Conservation (phyloP, 768 basidiomycete genomes). For the Pulveroboletus sp. region DNA sequence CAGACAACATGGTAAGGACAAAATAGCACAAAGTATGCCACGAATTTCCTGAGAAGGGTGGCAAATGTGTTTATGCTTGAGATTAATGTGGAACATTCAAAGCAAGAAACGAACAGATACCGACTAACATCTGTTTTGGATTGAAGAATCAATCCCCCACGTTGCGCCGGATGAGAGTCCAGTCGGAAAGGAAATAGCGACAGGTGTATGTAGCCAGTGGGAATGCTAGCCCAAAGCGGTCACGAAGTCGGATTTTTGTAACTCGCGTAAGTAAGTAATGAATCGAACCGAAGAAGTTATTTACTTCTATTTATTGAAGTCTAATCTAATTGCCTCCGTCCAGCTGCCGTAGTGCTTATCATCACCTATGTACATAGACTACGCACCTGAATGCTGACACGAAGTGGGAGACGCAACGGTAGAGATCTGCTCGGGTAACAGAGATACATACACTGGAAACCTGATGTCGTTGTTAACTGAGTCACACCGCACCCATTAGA, state of each 20-base stretch:
- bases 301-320: slow-evolving; percentile 29
- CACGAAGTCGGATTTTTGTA: no score
- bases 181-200: neutral
- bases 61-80: slow-evolving; percentile 3
- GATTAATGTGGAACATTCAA: slow-evolving; percentile 4
- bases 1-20: slow-evolving; percentile 29
- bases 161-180: neutral
- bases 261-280: no score
- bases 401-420: no score
- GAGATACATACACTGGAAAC: neutral
- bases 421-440: no score
- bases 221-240: no score
- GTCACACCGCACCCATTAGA: neutral
- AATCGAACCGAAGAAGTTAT: slow-evolving; percentile 13
- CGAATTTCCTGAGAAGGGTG: slow-evolving; percentile 11
- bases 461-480: no score
- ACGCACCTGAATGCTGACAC: no score
- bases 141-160: neutral
- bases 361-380: no score
- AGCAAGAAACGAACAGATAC: neutral
- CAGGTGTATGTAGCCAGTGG: no score
- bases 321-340: slow-evolving; percentile 19
- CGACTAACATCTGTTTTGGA: slow-evolving; percentile 5
- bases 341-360: neutral
- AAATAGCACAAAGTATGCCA: slow-evolving; percentile 10